phyloP scores from a whole-genome alignment of 2,329 filamentous ascomycete species.

The Amauroascus verrucosus region DNA sequence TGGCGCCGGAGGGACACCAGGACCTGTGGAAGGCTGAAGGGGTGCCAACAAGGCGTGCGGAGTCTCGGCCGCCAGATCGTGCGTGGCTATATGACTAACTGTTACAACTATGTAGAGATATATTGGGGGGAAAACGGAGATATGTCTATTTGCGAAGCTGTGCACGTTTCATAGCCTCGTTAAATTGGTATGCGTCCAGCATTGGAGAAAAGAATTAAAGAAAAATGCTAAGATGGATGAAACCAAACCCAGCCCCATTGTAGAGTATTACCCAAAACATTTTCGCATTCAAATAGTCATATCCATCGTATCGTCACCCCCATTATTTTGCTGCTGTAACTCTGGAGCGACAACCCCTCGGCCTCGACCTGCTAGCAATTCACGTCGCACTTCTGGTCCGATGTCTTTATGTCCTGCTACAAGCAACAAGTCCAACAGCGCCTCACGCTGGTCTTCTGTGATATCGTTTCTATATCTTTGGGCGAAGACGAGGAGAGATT shows the following conservation, averaged over 20 bases:
- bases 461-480: slow-evolving; percentile 93
- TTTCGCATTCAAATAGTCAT: slow-evolving; percentile 39
- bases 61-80: too few species aligned
- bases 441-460: slow-evolving; percentile 87
- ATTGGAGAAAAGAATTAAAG: background rate
- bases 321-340: slow-evolving; percentile 44
- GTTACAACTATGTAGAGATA: too few species aligned
- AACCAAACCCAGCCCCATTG: background rate
- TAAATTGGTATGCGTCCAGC: background rate
- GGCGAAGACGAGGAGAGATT: slow-evolving; percentile 82
- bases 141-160: background rate
- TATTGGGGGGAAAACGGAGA: background rate
- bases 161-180: background rate
- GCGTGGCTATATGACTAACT: too few species aligned
- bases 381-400: slow-evolving; percentile 79
- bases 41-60: background rate
- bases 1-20: slow-evolving; percentile 4
- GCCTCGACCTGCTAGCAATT: slow-evolving; percentile 77
- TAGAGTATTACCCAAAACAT: background rate
- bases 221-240: slow-evolving; percentile 44
- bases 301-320: slow-evolving; percentile 84
- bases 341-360: slow-evolving; percentile 55
- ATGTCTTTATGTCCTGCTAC: slow-evolving; percentile 79
- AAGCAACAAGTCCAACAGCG: slow-evolving; percentile 74
- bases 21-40: background rate